Base-by-base conservation (phyloP, 1,139 yeast species). In the Kodamaea suecica region DNA sequence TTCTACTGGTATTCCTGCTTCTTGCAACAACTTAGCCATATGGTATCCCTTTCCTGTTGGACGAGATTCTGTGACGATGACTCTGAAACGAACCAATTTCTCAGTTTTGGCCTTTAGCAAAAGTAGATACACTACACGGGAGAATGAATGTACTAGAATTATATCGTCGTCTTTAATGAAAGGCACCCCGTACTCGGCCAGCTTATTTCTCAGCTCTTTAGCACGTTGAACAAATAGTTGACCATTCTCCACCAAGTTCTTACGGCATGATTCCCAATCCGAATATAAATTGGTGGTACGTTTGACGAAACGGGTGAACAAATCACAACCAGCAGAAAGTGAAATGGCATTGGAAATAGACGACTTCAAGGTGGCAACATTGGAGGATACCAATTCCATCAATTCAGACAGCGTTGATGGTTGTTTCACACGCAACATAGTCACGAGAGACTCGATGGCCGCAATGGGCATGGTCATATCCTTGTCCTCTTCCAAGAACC, bases 381-480 rank as follows among this genome's bases (percentile, higher is more conserved):
- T 94, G 36, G 78, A 76, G 40, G 84, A 83, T 38, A 92, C 78
- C 12, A 88, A 68, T 37, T 80, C 84, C 55, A 88, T 90, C 53
- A 92, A 74, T 57, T 94, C 98, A 1, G 97, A 85, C 2, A 96
- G 86, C 0, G 99, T 94, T 4, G 87, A 74, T 3, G 97, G 97
- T 55, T 87, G 87, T 48, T 87, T 83, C 34, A 80, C 77, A 43
- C 82, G 72, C 27, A 94, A 65, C 64, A 92, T 75, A 4, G 94
- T 84, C 19, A 92, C 95, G 35, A 94, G 68, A 14, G 96, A 80
- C 61, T 92, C 97, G 52, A 94, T 94, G 34, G 98, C 98, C 34
- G 98, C 99, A 27, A 94, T 86, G 4, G 99, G 99, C 97, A 90
- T 94, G 9, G 98, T 90, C 81, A 94, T 85, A 37, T 92, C 97